Evolutionary conservation across 208 protist species (phyloP).

Genomic region (Trypanosomatidae sp.): DNA sequence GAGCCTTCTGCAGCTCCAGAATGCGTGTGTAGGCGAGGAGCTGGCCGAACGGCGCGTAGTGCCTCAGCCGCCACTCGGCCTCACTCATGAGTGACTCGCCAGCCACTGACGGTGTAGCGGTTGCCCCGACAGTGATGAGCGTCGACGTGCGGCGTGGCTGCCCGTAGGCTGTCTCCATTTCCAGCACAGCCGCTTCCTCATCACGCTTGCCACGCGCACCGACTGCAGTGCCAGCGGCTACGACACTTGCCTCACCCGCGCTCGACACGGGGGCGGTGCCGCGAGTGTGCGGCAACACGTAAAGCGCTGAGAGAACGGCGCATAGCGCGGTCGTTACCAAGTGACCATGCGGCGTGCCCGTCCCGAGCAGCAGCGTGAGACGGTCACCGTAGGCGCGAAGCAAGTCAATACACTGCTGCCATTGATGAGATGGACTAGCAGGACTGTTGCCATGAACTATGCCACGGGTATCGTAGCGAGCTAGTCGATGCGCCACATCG

Average conservation of each 20-base stretch:
- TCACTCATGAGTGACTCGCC: conserved; percentile 24
- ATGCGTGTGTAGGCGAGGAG: conserved; percentile 44
- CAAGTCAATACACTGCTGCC: conserved; percentile 16
- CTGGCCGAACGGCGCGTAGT: conserved; percentile 66
- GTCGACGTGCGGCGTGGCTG: conserved; percentile 3
- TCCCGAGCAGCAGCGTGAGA: conserved; percentile 43
- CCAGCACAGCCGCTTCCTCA: conserved; percentile 21
- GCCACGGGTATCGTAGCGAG: conserved; percentile 14
- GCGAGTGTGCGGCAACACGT: conserved; percentile 45
- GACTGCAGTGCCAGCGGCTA: neutral
- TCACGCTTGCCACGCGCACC: conserved; percentile 13
- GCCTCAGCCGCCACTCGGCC: conserved; percentile 44
- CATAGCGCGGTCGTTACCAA: conserved; percentile 53
- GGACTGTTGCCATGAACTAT: conserved; percentile 1
- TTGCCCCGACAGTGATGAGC: neutral
- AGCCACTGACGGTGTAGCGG: neutral
- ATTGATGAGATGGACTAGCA: conserved; percentile 5
- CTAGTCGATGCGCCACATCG: conserved; percentile 6
- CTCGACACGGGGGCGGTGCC: neutral
- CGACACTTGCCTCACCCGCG: neutral
- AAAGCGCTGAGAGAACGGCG: conserved; percentile 41
- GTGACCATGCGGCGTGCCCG: conserved; percentile 44
- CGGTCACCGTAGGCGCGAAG: conserved; percentile 27
- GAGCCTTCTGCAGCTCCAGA: conserved; percentile 38
- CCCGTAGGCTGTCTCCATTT: conserved; percentile 12